These are phyloP conservation scores for Apiospora hydei DNA, from an alignment of 2,329 filamentous ascomycete genomes.

Conservation along the genomic window DNA sequence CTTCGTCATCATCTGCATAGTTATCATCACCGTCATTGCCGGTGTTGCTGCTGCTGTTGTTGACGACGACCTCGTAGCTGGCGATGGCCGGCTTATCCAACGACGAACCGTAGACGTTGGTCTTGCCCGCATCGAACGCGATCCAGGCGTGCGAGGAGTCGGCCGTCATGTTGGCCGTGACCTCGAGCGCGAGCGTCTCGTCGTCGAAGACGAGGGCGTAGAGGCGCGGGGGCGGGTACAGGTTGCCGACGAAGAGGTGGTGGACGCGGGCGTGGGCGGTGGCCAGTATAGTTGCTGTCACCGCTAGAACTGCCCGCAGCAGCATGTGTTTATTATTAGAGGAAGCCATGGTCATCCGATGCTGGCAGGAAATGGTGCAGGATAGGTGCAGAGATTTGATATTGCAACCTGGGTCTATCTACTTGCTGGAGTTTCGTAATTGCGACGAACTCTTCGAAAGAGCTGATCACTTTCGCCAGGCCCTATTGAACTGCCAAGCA, in stretches of 20 bases:
- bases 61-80: background rate
- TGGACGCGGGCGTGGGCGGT: conserved; percentile 47
- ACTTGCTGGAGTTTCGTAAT: no score
- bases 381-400: no score
- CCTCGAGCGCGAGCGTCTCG: background rate
- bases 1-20: background rate
- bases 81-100: background rate
- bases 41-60: no score
- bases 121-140: conserved; percentile 29
- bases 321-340: background rate
- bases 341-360: no score
- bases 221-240: conserved; percentile 69
- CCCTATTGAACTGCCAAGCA: no score
- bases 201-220: conserved; percentile 50
- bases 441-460: no score
- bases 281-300: background rate
- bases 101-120: conserved; percentile 17
- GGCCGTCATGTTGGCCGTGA: conserved; percentile 53
- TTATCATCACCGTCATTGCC: background rate
- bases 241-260: conserved; percentile 73
- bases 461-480: no score
- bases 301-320: background rate
- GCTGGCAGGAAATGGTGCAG: no score
- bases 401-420: no score
- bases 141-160: conserved; percentile 33